Conservation (phyloP, 2,329 filamentous ascomycete species). For the Clathrospora elynae region DNA sequence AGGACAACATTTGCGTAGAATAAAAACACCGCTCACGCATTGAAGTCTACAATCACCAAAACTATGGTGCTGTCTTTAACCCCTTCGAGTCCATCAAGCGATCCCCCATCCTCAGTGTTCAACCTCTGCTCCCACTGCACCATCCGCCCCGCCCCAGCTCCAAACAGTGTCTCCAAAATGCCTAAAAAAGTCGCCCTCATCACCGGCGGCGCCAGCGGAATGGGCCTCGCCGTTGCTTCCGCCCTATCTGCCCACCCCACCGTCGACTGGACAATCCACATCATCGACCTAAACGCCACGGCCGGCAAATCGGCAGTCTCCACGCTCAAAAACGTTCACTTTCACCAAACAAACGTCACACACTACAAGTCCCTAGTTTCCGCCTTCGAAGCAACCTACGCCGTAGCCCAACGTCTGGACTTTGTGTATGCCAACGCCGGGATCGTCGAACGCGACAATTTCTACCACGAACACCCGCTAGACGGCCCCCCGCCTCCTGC, state of each 20-base stretch:
- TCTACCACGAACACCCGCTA: constrained; percentile 46
- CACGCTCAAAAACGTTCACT: constrained; percentile 39
- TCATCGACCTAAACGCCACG: constrained; percentile 49
- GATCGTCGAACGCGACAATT: constrained; percentile 51
- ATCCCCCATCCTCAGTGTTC: not conserved
- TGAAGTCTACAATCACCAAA: not conserved
- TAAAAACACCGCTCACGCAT: too few species aligned
- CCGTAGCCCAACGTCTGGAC: constrained; percentile 47
- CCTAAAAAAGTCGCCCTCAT: constrained; percentile 64
- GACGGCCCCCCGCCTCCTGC: constrained; percentile 33
- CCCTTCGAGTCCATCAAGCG: constrained; percentile 5
- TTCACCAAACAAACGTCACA: constrained; percentile 49
- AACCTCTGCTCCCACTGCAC: too few species aligned
- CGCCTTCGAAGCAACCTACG: constrained; percentile 49
- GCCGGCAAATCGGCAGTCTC: constrained; percentile 40
- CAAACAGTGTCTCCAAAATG: constrained; percentile 18
- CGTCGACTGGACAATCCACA: constrained; percentile 49
- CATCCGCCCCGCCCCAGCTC: too few species aligned
- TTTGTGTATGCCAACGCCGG: constrained; percentile 59
- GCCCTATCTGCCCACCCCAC: constrained; percentile 39
- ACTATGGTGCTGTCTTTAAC: not conserved
- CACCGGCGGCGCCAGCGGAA: constrained; percentile 71
- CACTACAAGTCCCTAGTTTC: constrained; percentile 43
- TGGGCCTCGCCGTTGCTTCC: constrained; percentile 52
- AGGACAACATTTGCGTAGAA: too few species aligned